phyloP scores from a whole-genome alignment of 2,329 filamentous ascomycete species.

The Fusarium torulosum region DNA sequence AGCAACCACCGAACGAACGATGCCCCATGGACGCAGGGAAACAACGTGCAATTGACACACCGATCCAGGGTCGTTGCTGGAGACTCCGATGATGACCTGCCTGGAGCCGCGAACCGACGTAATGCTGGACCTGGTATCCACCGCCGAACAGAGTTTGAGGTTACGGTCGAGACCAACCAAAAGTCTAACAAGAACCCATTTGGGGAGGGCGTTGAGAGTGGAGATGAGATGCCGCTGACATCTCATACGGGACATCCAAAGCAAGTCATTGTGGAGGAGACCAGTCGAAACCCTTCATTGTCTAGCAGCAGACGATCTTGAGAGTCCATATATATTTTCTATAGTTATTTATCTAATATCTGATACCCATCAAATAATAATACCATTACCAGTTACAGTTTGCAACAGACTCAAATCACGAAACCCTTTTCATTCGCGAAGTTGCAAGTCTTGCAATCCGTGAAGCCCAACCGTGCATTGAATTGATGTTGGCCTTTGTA shows the following conservation, averaged over 20 bases:
- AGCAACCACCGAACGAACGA: slow-evolving; percentile 20
- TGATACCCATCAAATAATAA: too few species aligned
- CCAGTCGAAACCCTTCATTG: slow-evolving; percentile 17
- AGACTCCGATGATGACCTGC: slow-evolving; percentile 36
- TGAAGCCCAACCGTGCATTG: too few species aligned
- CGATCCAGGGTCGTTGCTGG: slow-evolving; percentile 41
- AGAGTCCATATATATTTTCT: background rate
- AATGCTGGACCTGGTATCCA: slow-evolving; percentile 35
- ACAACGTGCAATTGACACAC: slow-evolving; percentile 33
- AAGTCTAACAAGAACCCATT: slow-evolving; percentile 6
- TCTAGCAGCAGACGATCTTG: slow-evolving; percentile 26
- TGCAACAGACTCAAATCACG: too few species aligned
- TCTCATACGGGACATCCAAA: slow-evolving; percentile 42
- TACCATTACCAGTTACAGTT: too few species aligned
- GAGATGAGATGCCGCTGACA: slow-evolving; percentile 41
- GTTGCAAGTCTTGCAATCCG: too few species aligned
- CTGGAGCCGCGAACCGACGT: background rate
- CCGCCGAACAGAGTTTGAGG: slow-evolving; percentile 40
- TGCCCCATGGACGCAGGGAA: slow-evolving; percentile 27
- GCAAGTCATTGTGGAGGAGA: slow-evolving; percentile 18
- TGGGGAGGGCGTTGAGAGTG: background rate
- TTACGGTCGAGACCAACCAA: slow-evolving; percentile 36
- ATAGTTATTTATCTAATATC: too few species aligned
- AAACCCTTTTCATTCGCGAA: too few species aligned
- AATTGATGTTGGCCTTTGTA: too few species aligned